phyloP scores from a whole-genome alignment of 352 stramenopile species.

The Globisporangium paroecandrum region DNA sequence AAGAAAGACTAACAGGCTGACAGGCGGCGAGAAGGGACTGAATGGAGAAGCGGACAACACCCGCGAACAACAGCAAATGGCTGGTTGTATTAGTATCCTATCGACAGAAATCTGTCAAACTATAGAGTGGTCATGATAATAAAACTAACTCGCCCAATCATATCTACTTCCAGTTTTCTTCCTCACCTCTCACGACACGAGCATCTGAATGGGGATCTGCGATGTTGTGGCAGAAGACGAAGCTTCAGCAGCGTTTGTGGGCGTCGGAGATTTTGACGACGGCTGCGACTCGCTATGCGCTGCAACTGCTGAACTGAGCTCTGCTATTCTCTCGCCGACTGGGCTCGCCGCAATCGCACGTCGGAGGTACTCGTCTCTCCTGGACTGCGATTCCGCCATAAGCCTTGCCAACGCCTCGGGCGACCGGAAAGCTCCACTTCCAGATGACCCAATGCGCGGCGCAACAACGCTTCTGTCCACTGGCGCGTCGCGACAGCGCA shows the following conservation, averaged over 20 bases:
- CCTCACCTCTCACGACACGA: conserved; percentile 45
- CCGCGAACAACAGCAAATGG: conserved; percentile 1
- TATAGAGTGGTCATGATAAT: neutral
- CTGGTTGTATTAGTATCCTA: conserved; percentile 1
- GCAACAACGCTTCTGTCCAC: conserved; percentile 24
- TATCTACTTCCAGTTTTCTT: neutral
- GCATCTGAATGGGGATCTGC: conserved; percentile 64
- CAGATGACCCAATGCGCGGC: neutral
- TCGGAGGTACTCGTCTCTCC: conserved; percentile 46
- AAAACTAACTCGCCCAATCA: neutral
- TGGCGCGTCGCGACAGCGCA: conserved; percentile 36
- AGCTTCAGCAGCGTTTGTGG: neutral
- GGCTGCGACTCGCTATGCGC: neutral
- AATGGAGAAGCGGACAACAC: neutral
- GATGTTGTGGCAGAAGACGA: conserved; percentile 14
- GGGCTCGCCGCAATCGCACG: conserved; percentile 26
- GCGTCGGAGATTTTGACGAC: neutral
- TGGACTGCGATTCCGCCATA: conserved; percentile 33
- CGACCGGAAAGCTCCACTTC: neutral
- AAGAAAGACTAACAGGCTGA: conserved; percentile 41
- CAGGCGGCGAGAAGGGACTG: neutral
- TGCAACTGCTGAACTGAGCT: neutral
- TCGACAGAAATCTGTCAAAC: no score
- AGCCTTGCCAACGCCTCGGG: conserved; percentile 23
- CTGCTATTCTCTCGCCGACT: conserved; percentile 16